Percentiles rank a stretch among this genome's conserved stretches.
Conservation (phyloP, 202 grass and related monocot species). For the Sporobolus alterniflorus region DNA sequence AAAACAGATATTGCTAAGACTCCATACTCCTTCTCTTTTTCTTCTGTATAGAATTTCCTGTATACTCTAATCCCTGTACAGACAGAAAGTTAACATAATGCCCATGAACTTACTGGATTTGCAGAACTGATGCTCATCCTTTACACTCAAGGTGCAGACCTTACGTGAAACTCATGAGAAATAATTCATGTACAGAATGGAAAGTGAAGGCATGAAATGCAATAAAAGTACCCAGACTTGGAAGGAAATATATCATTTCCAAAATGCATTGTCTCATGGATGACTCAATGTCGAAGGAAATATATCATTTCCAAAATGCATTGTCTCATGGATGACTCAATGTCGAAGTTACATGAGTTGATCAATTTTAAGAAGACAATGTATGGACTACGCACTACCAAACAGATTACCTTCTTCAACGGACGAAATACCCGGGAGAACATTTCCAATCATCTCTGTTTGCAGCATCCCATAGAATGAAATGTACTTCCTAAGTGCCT, state of each 20-base stretch:
- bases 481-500: slow-evolving; percentile 64
- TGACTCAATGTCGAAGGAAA: slow-evolving; percentile 15
- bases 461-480: slow-evolving; percentile 86
- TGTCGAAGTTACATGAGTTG: slow-evolving; percentile 5
- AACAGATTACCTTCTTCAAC: slow-evolving; percentile 63
- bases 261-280: not conserved
- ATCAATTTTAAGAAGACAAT: slow-evolving; percentile 12
- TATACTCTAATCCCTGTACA: slow-evolving; percentile 80
- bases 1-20: slow-evolving; percentile 84
- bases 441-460: slow-evolving; percentile 73
- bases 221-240: slow-evolving; percentile 2
- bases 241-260: slow-evolving; percentile 13
- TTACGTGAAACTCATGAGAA: not conserved
- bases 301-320: not conserved
- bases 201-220: not conserved
- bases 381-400: slow-evolving; percentile 6
- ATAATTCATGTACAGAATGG: not conserved
- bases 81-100: slow-evolving; percentile 9
- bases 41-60: slow-evolving; percentile 87
- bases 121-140: not conserved
- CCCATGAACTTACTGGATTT: not conserved
- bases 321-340: not conserved
- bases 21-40: slow-evolving; percentile 69
- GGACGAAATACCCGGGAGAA: slow-evolving; percentile 79
- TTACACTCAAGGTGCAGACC: not conserved